Evolutionary conservation across 441 rosid species (phyloP), one percentile per base, ranked within the genome.

Genomic region (Syzygium syzygioides): DNA sequence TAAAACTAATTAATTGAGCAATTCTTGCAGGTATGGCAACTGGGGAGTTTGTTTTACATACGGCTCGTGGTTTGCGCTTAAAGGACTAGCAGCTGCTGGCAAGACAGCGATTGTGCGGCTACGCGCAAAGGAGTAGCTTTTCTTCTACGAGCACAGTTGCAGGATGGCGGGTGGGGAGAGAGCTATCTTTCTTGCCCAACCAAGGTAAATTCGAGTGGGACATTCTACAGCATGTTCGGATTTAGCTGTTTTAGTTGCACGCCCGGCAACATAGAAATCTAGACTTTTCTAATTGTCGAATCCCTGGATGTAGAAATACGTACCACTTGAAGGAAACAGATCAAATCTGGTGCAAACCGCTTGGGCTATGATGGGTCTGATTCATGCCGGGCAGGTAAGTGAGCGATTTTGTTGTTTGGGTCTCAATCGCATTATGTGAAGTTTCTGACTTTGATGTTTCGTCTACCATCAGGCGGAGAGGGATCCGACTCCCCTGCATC

Each of bases 101-200:
- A 89, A 80, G 86, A 89, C 59, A 48, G 87, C 45, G 28, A 86
- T 10, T 86, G 86, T 59, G 54, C 55, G 4, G 92, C 95, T 10
- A 54, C 96, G 45, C 95, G 95, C 6, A 92, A 87, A 90, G 99
- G 94, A 2, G 96, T 94, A 13, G 86, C 92, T 17, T 96, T 96
- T 89, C 96, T 96, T 25, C 95, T 95, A 7, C 89, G 15, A 66
- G 89, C 87, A 59, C 97, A 96, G 83, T 84, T 85, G 83, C 89
- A 80, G 2, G 88, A 93, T 62, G 98, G 98, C 34, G 98, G 98
- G 1, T 96, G 97, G 98, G 99, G 97, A 59, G 97, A 96, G 89
- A 96, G 98, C 90, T 94, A 92, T 60, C 91, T 88, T 28, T 94
- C 97, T 34, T 95, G 96, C 86, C 96, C 98, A 9, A 89, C 89